These are phyloP conservation scores for Endoconidiophora polonica DNA, from an alignment of 2,329 filamentous ascomycete genomes.

Conservation along the genomic window DNA sequence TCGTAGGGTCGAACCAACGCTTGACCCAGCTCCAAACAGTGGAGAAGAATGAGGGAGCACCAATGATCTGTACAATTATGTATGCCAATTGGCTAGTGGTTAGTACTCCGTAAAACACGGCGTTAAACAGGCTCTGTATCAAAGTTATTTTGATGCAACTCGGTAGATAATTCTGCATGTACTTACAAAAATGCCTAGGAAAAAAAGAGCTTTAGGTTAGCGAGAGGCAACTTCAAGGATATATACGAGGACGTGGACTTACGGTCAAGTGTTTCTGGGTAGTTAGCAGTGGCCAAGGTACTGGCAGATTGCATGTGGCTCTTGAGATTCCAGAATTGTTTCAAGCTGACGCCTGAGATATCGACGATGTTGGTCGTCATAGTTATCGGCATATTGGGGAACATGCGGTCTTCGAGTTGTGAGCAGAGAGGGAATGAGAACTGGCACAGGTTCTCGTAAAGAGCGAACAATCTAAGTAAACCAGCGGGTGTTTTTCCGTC, in stretches of 20 bases:
- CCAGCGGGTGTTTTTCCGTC: conserved; percentile 54
- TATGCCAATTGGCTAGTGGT: not conserved
- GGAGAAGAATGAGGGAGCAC: conserved; percentile 77
- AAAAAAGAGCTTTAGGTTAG: not conserved
- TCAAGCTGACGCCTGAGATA: conserved; percentile 70
- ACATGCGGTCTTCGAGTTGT: conserved; percentile 51
- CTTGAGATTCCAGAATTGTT: conserved; percentile 93
- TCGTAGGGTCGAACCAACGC: conserved; percentile 88
- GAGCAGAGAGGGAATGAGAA: conserved; percentile 79
- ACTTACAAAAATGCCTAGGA: conserved; percentile 13
- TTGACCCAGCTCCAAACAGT: conserved; percentile 93
- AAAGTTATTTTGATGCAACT: too few relatives aligned
- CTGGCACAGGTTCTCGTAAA: conserved; percentile 83
- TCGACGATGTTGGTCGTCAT: conserved; percentile 92
- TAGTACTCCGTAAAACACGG: conserved; percentile 3
- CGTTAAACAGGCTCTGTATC: too few relatives aligned
- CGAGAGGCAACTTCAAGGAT: not conserved
- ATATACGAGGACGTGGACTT: conserved; percentile 33
- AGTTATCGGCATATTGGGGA: conserved; percentile 71
- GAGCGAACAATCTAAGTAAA: conserved; percentile 70
- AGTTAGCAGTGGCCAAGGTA: conserved; percentile 77
- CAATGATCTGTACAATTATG: conserved; percentile 46
- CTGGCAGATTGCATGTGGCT: conserved; percentile 86
- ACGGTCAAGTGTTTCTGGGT: conserved; percentile 81
- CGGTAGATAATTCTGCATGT: not conserved